These are phyloP conservation scores for Trametes coccinea DNA, from an alignment of 768 basidiomycete genomes.

Conservation along the genomic window DNA sequence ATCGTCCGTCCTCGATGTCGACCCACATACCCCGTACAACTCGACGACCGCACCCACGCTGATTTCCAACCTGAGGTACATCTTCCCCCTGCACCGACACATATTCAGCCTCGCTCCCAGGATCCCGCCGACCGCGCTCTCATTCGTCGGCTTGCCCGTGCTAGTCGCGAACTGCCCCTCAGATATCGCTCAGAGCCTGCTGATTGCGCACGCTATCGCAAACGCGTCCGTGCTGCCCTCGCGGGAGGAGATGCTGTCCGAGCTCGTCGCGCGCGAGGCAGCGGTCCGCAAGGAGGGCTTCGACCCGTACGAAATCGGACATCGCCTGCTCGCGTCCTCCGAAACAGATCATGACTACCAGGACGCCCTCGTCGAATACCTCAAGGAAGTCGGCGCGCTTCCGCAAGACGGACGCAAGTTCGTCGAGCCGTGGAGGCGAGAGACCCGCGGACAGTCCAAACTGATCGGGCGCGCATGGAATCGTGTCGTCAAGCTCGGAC, in stretches of 20 bases:
- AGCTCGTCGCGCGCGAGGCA: conserved; percentile 45
- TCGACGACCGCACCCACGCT: conserved; percentile 33
- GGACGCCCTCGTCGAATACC: conserved; percentile 32
- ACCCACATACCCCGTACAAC: conserved; percentile 22
- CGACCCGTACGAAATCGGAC: conserved; percentile 52
- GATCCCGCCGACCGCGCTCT: conserved; percentile 51
- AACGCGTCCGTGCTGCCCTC: conserved; percentile 43
- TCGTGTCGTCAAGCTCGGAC: conserved; percentile 44
- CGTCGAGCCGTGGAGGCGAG: conserved; percentile 52
- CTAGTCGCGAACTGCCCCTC: conserved; percentile 49
- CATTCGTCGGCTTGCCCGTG: conserved; percentile 55
- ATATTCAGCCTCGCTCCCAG: conserved; percentile 51
- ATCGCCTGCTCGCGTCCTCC: conserved; percentile 39
- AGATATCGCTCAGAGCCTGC: conserved; percentile 51
- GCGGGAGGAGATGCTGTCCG: conserved; percentile 40
- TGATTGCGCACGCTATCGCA: conserved; percentile 46
- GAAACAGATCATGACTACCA: conserved; percentile 35
- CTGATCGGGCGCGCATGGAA: conserved; percentile 46
- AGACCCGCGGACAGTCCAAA: conserved; percentile 34
- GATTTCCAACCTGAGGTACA: conserved; percentile 51
- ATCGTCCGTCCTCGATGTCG: conserved; percentile 25
- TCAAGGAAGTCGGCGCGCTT: conserved; percentile 34
- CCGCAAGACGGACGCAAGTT: conserved; percentile 45
- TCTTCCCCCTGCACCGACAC: conserved; percentile 55
- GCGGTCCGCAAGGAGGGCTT: conserved; percentile 41